These are phyloP conservation scores for Anthracocystis panici-leucophaei DNA, from an alignment of 1,284 basidiomycete genomes.

Conservation along the genomic window DNA sequence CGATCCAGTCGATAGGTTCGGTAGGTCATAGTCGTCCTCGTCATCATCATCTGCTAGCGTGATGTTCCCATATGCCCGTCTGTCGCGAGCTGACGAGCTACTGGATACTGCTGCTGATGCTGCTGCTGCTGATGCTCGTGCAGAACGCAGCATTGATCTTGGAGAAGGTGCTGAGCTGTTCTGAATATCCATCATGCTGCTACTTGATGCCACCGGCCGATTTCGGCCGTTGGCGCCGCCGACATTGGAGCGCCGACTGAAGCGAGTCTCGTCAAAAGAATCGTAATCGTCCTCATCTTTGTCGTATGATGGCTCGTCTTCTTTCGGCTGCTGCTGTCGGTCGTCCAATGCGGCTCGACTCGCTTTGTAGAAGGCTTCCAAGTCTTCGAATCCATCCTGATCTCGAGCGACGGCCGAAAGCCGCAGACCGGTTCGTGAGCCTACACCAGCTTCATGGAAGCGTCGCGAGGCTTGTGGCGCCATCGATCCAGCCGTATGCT, in stretches of 20 bases:
- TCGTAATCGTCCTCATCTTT: conserved; percentile 73
- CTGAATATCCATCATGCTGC: conserved; percentile 56
- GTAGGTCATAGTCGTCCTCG: conserved; percentile 55
- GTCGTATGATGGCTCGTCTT: conserved; percentile 74
- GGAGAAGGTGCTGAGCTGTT: conserved; percentile 50
- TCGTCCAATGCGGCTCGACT: conserved; percentile 66
- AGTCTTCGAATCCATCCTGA: conserved; percentile 76
- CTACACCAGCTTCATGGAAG: conserved; percentile 65
- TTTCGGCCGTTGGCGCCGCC: conserved; percentile 10
- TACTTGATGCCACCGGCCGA: conserved; percentile 25
- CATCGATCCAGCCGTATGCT: not conserved
- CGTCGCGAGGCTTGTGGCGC: conserved; percentile 49
- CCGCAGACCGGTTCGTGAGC: conserved; percentile 65
- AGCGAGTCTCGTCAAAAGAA: conserved; percentile 38
- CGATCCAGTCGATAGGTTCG: conserved; percentile 48
- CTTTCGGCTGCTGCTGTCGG: conserved; percentile 68
- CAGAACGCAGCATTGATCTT: conserved; percentile 30
- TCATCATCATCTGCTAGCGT: conserved; percentile 70
- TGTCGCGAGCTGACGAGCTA: conserved; percentile 20
- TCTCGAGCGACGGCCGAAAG: conserved; percentile 69
- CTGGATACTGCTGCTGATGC: too few relatives aligned
- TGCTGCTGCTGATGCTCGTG: conserved; percentile 24
- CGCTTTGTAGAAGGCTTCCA: conserved; percentile 65
- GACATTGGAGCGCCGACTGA: conserved; percentile 16
- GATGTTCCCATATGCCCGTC: conserved; percentile 20